These are phyloP conservation scores for Cryphonectria nitschkei DNA, from an alignment of 2,329 filamentous ascomycete genomes.

Conservation along the genomic window DNA sequence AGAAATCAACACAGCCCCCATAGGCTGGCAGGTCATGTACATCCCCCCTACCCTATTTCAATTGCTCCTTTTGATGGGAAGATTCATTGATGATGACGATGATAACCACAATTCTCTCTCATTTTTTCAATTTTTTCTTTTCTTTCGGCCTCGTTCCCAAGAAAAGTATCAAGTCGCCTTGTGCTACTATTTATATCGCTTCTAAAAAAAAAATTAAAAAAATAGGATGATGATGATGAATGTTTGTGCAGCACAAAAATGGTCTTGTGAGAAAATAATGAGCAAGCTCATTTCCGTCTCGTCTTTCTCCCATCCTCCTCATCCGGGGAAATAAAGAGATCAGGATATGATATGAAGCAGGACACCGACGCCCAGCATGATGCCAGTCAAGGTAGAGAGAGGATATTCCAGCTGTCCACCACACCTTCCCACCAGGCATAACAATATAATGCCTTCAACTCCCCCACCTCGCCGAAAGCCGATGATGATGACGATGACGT, in stretches of 20 bases:
- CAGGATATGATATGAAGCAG: constrained; percentile 7
- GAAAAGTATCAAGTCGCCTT: constrained; percentile 5
- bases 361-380: constrained; percentile 9
- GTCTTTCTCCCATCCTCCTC: not conserved
- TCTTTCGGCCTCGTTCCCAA: not conserved
- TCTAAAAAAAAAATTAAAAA: not conserved
- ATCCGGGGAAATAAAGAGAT: not conserved
- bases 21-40: not conserved
- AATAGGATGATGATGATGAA: constrained; percentile 1
- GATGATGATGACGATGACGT: not conserved
- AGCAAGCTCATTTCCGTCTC: not conserved
- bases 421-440: not conserved
- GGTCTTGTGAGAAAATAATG: not conserved
- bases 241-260: not conserved
- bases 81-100: not conserved
- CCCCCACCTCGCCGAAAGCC: not conserved
- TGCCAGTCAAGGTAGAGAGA: constrained; percentile 2
- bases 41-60: not conserved
- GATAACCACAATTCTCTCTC: not conserved
- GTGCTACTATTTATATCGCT: constrained; percentile 15
- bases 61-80: not conserved
- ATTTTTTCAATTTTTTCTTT: not conserved
- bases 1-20: not conserved
- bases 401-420: not conserved
- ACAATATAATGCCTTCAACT: not conserved